phyloP scores from a whole-genome alignment of 305 asterid genomes.

The Fraxinus latifolia region DNA sequence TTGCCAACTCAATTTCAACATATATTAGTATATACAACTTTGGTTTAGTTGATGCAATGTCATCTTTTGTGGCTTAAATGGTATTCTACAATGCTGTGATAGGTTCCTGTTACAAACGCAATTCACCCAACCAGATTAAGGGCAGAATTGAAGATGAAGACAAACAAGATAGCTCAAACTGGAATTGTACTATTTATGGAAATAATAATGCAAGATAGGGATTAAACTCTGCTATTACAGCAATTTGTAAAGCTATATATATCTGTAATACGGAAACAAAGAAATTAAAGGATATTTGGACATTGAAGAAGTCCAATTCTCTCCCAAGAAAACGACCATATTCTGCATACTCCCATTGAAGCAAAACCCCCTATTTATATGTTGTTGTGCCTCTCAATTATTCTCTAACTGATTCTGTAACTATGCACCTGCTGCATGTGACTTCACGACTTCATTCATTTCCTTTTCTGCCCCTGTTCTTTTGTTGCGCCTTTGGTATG shows the following conservation, averaged over 20 bases:
- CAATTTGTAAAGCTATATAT: background rate
- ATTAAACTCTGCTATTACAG: background rate
- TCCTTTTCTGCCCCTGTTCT: background rate
- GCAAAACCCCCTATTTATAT: background rate
- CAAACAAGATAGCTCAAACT: background rate
- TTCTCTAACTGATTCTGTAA: background rate
- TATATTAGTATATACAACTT: background rate
- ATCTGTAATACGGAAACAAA: background rate
- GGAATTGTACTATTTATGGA: background rate
- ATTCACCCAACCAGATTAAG: background rate
- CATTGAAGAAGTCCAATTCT: background rate
- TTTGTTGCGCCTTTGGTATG: background rate
- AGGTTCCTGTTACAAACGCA: background rate
- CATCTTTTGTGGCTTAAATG: constrained; percentile 13
- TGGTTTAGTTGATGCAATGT: constrained; percentile 10
- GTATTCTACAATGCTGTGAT: background rate
- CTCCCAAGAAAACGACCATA: background rate
- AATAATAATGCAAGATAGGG: background rate
- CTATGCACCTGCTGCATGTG: background rate
- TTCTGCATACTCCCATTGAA: background rate
- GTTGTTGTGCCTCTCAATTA: background rate
- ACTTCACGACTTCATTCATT: background rate
- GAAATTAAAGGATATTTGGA: background rate
- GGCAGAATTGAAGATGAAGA: background rate
- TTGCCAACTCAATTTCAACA: constrained; percentile 3